These are phyloP conservation scores for Colletotrichum coccodes DNA, from an alignment of 2,329 filamentous ascomycete species.

Conservation along the genomic window DNA sequence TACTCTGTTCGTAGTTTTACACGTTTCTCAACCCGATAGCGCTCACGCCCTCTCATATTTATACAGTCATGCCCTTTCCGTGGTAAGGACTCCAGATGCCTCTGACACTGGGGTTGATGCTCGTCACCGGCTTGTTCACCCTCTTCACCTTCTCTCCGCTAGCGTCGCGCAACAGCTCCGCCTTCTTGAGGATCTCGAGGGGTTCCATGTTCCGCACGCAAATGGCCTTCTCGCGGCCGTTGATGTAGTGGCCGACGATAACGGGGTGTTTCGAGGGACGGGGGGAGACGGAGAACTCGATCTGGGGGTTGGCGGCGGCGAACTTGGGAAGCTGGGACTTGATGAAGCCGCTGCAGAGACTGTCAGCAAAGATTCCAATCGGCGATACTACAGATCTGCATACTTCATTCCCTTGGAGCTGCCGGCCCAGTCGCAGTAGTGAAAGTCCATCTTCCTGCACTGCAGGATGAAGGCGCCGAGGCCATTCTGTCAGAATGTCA, in stretches of 20 bases:
- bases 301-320: constrained; percentile 82
- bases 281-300: constrained; percentile 93
- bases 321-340: constrained; percentile 80
- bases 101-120: constrained; percentile 73
- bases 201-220: constrained; percentile 89
- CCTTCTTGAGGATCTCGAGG: constrained; percentile 84
- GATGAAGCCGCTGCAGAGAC: constrained; percentile 76
- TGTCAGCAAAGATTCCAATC: constrained; percentile 38
- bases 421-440: constrained; percentile 97
- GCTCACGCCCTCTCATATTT: constrained; percentile 35
- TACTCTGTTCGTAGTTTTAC: constrained; percentile 20
- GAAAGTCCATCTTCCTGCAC: constrained; percentile 94
- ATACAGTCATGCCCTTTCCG: constrained; percentile 66
- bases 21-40: constrained; percentile 9
- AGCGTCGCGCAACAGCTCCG: constrained; percentile 75
- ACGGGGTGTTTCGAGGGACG: constrained; percentile 91
- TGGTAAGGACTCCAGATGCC: constrained; percentile 79
- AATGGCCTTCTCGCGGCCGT: constrained; percentile 84
- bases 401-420: constrained; percentile 97
- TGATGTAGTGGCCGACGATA: constrained; percentile 91
- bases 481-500: constrained; percentile 76
- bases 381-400: not conserved
- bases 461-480: constrained; percentile 96
- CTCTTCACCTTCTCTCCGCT: constrained; percentile 79
- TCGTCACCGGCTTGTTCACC: constrained; percentile 71